Evolutionary conservation across 1,139 yeast genomes (phyloP).

Genomic region (Yamadazyma oceani): DNA sequence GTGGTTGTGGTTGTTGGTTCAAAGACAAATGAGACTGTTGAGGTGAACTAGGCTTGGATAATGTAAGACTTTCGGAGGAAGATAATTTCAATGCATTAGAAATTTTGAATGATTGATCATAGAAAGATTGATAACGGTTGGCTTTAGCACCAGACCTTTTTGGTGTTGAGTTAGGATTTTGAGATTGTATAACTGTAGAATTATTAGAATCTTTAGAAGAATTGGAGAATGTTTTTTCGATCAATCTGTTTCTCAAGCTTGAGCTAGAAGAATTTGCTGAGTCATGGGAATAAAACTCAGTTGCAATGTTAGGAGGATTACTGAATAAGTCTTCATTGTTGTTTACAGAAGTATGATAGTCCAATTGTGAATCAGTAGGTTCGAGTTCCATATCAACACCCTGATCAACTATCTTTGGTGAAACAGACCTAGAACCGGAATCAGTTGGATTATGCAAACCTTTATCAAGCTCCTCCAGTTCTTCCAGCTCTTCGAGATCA

Average conservation of each 20-base stretch:
- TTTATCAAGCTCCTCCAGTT: constrained; percentile 9
- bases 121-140: constrained; percentile 49
- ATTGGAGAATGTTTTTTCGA: constrained; percentile 37
- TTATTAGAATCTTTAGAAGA: constrained; percentile 31
- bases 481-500: constrained; percentile 31
- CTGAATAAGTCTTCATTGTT: constrained; percentile 21
- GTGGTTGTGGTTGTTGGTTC: constrained; percentile 1
- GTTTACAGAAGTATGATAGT: constrained; percentile 7
- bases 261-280: constrained; percentile 39
- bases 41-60: constrained; percentile 26
- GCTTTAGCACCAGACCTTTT: constrained; percentile 50
- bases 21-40: constrained; percentile 6
- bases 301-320: constrained; percentile 25
- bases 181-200: constrained; percentile 11
- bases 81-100: constrained; percentile 47
- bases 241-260: constrained; percentile 27
- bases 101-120: constrained; percentile 47
- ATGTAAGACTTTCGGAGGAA: constrained; percentile 44
- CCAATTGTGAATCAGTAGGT: constrained; percentile 5
- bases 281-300: constrained; percentile 27
- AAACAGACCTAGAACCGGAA: constrained; percentile 19
- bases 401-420: constrained; percentile 15
- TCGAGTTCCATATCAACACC: constrained; percentile 5
- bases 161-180: constrained; percentile 20
- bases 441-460: constrained; percentile 19